Conservation (phyloP, 106 monocot species). For the Dendrobium officinale region DNA sequence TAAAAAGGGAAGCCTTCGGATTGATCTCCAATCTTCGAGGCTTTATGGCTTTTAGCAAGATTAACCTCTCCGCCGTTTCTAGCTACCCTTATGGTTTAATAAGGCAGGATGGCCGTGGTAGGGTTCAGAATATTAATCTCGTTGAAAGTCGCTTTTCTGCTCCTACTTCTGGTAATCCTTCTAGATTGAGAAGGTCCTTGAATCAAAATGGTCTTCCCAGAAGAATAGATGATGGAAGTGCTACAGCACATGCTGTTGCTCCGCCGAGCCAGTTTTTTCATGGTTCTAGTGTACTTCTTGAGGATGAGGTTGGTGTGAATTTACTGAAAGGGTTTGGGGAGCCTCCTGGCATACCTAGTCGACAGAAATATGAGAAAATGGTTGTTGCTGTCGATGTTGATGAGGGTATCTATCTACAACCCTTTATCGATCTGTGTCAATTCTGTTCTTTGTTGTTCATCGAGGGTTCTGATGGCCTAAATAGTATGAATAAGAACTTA, state of each 20-base stretch:
- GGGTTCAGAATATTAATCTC: slow-evolving; percentile 4
- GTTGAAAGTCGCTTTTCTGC: slow-evolving; percentile 1
- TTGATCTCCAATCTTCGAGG: slow-evolving; percentile 14
- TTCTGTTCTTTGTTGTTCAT: neutral
- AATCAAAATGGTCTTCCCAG: slow-evolving; percentile 19
- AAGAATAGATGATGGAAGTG: slow-evolving; percentile 20
- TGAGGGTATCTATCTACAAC: slow-evolving; percentile 54
- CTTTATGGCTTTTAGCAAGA: slow-evolving; percentile 32
- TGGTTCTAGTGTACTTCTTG: slow-evolving; percentile 15
- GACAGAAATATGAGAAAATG: slow-evolving; percentile 28
- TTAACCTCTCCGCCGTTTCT: slow-evolving; percentile 11
- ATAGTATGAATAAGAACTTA: neutral
- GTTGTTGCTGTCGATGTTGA: slow-evolving; percentile 93
- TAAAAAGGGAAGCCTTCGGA: slow-evolving; percentile 14
- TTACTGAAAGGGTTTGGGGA: slow-evolving; percentile 46
- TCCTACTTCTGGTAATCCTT: neutral
- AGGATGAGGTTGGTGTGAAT: slow-evolving; percentile 18
- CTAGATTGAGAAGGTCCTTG: slow-evolving; percentile 45
- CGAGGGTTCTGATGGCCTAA: neutral
- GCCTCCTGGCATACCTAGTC: slow-evolving; percentile 25
- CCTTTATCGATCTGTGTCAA: neutral
- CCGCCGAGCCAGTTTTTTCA: slow-evolving; percentile 18
- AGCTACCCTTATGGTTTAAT: slow-evolving; percentile 14
- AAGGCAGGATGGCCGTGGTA: slow-evolving; percentile 1
- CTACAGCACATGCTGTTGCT: slow-evolving; percentile 22